Conservation (phyloP, 2,329 filamentous ascomycete genomes). For the Penicillium sp. region DNA sequence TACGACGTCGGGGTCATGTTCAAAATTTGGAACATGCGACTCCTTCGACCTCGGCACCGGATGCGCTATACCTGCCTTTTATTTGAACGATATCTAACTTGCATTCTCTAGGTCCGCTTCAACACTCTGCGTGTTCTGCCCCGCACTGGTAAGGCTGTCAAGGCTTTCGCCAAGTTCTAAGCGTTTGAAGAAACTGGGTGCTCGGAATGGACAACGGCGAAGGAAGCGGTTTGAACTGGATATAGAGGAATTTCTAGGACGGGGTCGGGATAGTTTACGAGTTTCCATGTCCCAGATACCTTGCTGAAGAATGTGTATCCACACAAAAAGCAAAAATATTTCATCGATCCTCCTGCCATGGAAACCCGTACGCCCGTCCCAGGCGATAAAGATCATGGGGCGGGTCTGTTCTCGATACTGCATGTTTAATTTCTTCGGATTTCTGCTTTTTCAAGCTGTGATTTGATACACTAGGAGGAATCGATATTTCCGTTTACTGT, state of each 20-base stretch:
- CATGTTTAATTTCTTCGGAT: constrained; percentile 1
- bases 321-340: constrained; percentile 41
- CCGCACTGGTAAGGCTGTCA: constrained; percentile 94
- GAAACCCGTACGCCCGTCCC: constrained; percentile 27
- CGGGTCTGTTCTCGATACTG: constrained; percentile 3
- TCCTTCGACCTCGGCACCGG: not conserved
- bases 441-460: constrained; percentile 2
- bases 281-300: constrained; percentile 43
- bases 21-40: not conserved
- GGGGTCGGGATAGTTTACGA: constrained; percentile 41
- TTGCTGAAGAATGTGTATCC: constrained; percentile 42
- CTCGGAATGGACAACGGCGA: constrained; percentile 33
- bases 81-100: constrained; percentile 17
- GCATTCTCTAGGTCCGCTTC: constrained; percentile 77
- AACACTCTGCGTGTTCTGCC: constrained; percentile 99
- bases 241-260: constrained; percentile 37
- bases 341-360: constrained; percentile 33
- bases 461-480: constrained; percentile 9
- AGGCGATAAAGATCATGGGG: constrained; percentile 8
- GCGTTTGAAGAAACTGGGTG: constrained; percentile 33
- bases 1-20: not conserved
- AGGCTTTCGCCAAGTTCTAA: constrained; percentile 99
- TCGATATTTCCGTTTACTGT: constrained; percentile 4
- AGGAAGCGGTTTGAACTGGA: constrained; percentile 40
- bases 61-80: not conserved